Evolutionary conservation across 805 yeast genomes (phyloP).

Genomic region (Barnettozyma wickerhamii): DNA sequence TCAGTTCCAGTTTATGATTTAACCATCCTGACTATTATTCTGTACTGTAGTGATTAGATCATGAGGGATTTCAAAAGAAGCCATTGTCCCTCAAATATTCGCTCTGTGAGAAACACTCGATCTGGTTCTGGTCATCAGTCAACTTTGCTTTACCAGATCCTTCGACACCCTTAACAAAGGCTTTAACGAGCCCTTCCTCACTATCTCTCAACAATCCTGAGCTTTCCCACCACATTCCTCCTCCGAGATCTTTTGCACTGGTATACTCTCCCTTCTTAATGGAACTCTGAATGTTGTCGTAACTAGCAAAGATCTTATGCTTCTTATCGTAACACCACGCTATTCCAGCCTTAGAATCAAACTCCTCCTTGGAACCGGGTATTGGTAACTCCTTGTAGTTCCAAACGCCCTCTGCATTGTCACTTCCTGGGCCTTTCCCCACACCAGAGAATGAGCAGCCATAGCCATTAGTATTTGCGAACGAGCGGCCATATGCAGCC

Average conservation of each 20-base stretch:
- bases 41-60: no score
- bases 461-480: conserved; percentile 36
- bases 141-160: conserved; percentile 12
- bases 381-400: conserved; percentile 55
- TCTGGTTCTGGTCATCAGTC: conserved; percentile 8
- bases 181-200: conserved; percentile 37
- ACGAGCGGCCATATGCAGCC: conserved; percentile 78
- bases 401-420: conserved; percentile 44
- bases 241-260: conserved; percentile 48
- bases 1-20: background rate
- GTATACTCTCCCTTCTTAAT: conserved; percentile 58
- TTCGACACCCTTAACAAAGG: conserved; percentile 35
- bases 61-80: no score
- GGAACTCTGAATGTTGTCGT: conserved; percentile 59
- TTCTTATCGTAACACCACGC: conserved; percentile 45
- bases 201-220: conserved; percentile 39
- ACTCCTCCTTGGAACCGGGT: conserved; percentile 38
- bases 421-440: conserved; percentile 34
- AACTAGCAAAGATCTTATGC: conserved; percentile 44
- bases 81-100: conserved; percentile 4
- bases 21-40: no score
- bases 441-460: conserved; percentile 42
- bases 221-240: conserved; percentile 96
- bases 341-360: conserved; percentile 50
- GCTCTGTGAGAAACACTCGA: conserved; percentile 12